phyloP scores from a whole-genome alignment of 305 asterid species.

The Fraxinus ornus region DNA sequence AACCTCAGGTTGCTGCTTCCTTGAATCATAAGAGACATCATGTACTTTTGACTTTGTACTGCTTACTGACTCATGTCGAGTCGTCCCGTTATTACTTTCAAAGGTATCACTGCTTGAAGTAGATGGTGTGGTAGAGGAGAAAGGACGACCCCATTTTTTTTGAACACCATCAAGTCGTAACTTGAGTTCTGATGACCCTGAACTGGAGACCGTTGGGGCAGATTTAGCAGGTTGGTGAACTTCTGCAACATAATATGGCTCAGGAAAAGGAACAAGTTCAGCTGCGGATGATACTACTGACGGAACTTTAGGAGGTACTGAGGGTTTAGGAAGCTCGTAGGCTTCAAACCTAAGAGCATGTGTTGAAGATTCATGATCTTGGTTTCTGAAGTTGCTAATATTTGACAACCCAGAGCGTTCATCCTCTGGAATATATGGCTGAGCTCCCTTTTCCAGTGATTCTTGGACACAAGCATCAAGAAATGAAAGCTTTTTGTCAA shows the following conservation, averaged over 20 bases:
- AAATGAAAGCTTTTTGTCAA: constrained; percentile 74
- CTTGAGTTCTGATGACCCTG: constrained; percentile 62
- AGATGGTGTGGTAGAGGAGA: constrained; percentile 65
- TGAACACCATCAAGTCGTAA: constrained; percentile 95
- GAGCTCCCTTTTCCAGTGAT: constrained; percentile 81
- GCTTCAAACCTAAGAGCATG: constrained; percentile 94
- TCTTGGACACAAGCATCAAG: constrained; percentile 68
- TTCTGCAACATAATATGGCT: constrained; percentile 53
- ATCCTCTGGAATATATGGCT: constrained; percentile 75
- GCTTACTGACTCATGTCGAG: constrained; percentile 44
- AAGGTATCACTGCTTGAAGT: constrained; percentile 42
- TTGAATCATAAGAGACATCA: constrained; percentile 51
- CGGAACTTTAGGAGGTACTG: constrained; percentile 45
- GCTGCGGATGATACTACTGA: constrained; percentile 54
- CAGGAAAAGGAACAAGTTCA: constrained; percentile 78
- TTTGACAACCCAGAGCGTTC: constrained; percentile 63
- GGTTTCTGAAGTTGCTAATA: constrained; percentile 57
- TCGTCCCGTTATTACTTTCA: constrained; percentile 54
- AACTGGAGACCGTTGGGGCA: constrained; percentile 41
- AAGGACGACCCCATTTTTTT: constrained; percentile 85
- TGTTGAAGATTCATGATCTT: constrained; percentile 60
- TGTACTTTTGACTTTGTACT: constrained; percentile 48
- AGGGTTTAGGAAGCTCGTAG: constrained; percentile 81
- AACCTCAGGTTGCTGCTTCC: constrained; percentile 62
- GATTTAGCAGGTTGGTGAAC: constrained; percentile 43